Percentiles rank a stretch among this genome's conserved stretches.
phyloP scores from a whole-genome alignment of 2,329 filamentous ascomycete genomes.

The Lachnellula arida region DNA sequence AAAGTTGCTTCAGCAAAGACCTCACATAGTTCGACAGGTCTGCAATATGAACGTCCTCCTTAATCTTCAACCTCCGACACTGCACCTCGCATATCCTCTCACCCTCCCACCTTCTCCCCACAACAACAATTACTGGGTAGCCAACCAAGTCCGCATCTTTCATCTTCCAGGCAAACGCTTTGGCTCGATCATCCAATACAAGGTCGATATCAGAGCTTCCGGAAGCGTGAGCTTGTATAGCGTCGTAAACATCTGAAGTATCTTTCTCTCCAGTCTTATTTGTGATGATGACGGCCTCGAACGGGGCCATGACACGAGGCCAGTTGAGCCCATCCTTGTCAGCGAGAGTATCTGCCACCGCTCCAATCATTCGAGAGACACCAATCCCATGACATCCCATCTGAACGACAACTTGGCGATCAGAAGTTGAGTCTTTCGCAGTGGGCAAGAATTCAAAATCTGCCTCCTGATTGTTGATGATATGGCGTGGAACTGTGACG shows the following conservation, averaged over 20 bases:
- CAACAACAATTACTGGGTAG: constrained; percentile 75
- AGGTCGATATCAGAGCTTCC: constrained; percentile 48
- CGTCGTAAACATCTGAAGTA: constrained; percentile 59
- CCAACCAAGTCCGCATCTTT: constrained; percentile 85
- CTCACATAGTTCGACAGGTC: constrained; percentile 15
- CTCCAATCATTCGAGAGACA: constrained; percentile 83
- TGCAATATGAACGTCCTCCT: constrained; percentile 19
- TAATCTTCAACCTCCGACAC: constrained; percentile 27
- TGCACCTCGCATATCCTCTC: constrained; percentile 30
- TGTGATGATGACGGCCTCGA: constrained; percentile 65
- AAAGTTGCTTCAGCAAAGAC: constrained; percentile 20
- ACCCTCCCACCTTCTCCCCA: constrained; percentile 64
- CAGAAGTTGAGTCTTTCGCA: neutral
- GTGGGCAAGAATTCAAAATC: neutral
- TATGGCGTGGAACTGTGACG: constrained; percentile 43
- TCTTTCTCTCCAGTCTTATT: constrained; percentile 42
- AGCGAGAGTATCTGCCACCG: constrained; percentile 70
- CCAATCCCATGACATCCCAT: constrained; percentile 99
- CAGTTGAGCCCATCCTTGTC: constrained; percentile 77
- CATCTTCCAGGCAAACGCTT: constrained; percentile 76
- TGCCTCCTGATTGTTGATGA: constrained; percentile 18
- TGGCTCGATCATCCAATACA: constrained; percentile 68
- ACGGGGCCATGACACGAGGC: constrained; percentile 84
- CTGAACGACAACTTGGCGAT: constrained; percentile 55
- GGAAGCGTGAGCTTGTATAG: constrained; percentile 34